phyloP scores from a whole-genome alignment of 2,329 filamentous ascomycete species.

The Orbilia blumenaviensis region DNA sequence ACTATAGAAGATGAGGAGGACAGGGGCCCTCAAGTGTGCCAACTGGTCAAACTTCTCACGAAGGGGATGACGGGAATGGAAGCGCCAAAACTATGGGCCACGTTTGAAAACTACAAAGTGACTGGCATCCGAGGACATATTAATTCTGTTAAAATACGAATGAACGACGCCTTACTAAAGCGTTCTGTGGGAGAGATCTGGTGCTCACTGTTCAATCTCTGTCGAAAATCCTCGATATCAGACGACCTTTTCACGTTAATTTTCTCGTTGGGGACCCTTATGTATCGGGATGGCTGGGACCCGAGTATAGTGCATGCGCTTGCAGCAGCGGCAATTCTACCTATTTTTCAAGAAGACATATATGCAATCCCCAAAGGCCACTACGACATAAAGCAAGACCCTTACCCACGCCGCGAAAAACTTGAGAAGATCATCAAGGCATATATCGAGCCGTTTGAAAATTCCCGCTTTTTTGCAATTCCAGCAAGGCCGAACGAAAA shows the following conservation, averaged over 20 bases:
- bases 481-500: neutral
- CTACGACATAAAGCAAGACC: slow-evolving; percentile 6
- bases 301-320: slow-evolving; percentile 29
- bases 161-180: slow-evolving; percentile 26
- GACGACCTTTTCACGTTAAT: slow-evolving; percentile 26
- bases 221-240: neutral
- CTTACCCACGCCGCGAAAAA: neutral
- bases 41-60: slow-evolving; percentile 10
- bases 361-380: slow-evolving; percentile 21
- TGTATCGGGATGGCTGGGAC: slow-evolving; percentile 25
- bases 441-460: neutral
- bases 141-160: slow-evolving; percentile 9
- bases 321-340: slow-evolving; percentile 25
- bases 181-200: slow-evolving; percentile 39
- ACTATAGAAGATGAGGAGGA: slow-evolving; percentile 28
- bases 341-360: neutral
- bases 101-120: neutral
- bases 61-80: slow-evolving; percentile 35
- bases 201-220: slow-evolving; percentile 29
- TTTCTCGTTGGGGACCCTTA: slow-evolving; percentile 15
- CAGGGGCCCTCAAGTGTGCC: slow-evolving; percentile 31
- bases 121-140: slow-evolving; percentile 29
- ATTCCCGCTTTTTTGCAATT: neutral
- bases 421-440: slow-evolving; percentile 11
- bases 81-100: slow-evolving; percentile 30